Evolutionary conservation across 1,284 basidiomycete species (phyloP), one percentile per base, ranked within the genome.

Genomic region (Neonothopanus nambi): DNA sequence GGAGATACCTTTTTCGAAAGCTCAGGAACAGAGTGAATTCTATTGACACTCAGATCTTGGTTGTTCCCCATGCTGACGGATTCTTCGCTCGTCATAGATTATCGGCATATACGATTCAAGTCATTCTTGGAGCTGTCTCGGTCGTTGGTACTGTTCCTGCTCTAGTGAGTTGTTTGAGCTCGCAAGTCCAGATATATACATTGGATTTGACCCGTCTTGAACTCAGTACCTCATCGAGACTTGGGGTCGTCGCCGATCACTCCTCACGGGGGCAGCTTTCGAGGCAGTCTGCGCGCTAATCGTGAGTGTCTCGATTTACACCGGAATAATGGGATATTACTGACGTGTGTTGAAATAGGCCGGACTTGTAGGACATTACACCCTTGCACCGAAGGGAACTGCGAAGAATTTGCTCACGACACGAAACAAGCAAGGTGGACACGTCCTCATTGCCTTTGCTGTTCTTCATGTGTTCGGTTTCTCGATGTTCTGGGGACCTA

Each of bases 1-100:
- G 89, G 88, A 9, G 88, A 91, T 52, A 88, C 85, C 0, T 93
- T 93, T 77, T 93, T 93, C 77, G 73, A 87, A 66, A 84, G 79
- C 54, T 85, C 89, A 9, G 84, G 85, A 37, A 87, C 87, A n/a
- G n/a, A n/a, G n/a, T 71, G n/a, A n/a, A n/a, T n/a, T n/a, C n/a
- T n/a, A n/a, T n/a, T n/a, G n/a, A 9, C 63, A 74, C 80, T 82
- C 63, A 58, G 77, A 56, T 39, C 44, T 12, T 17, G n/a, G 38
- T 12, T 15, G 12, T 17, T 30, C 23, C 7, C 4, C 12, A 46
- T 43, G 44, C n/a, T 15, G 20, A 15, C 15, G 5, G 23, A 12
- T 8, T 17, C 7, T 24, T 28, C n/a, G 8, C 21, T 55, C 39
- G 30, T 15, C 17, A 24, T 49, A 84, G 79, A 20, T 72, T 92